These are phyloP conservation scores for Mytilinidion resinicola DNA, from an alignment of 495 filamentous ascomycete genomes.

Conservation along the genomic window DNA sequence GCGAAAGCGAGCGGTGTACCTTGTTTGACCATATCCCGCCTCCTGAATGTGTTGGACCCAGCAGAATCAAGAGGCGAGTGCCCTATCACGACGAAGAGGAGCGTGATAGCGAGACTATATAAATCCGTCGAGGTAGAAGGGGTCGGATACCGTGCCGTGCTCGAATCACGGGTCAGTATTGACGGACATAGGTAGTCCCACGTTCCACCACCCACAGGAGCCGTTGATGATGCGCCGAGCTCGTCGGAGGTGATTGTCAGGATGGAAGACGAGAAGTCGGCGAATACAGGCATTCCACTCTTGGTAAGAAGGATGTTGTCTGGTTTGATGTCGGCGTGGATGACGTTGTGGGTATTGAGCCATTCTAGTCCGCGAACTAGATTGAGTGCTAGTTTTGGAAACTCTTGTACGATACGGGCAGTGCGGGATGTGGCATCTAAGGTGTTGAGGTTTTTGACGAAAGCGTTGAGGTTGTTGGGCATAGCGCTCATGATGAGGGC, in stretches of 20 bases:
- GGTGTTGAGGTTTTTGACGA: constrained; percentile 35
- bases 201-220: constrained; percentile 44
- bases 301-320: constrained; percentile 46
- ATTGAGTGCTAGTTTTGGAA: constrained; percentile 41
- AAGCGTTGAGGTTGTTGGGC: constrained; percentile 45
- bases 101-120: constrained; percentile 52
- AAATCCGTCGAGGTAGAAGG: constrained; percentile 43
- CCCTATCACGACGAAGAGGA: constrained; percentile 51
- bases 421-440: constrained; percentile 25
- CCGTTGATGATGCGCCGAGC: constrained; percentile 1
- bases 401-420: constrained; percentile 19
- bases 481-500: constrained; percentile 51
- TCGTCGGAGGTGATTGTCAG: constrained; percentile 20
- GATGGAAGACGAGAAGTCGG: constrained; percentile 57
- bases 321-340: constrained; percentile 56
- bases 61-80: constrained; percentile 48
- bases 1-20: constrained; percentile 9
- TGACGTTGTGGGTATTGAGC: constrained; percentile 44
- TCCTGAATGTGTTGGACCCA: constrained; percentile 13
- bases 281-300: constrained; percentile 43
- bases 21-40: constrained; percentile 14
- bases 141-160: constrained; percentile 21
- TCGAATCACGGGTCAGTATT: constrained; percentile 33
- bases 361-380: constrained; percentile 48
- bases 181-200: constrained; percentile 55